Percentiles rank a stretch among this genome's conserved stretches.
phyloP scores from a whole-genome alignment of 2,329 filamentous ascomycete genomes.

The Metarhizium robertsii region DNA sequence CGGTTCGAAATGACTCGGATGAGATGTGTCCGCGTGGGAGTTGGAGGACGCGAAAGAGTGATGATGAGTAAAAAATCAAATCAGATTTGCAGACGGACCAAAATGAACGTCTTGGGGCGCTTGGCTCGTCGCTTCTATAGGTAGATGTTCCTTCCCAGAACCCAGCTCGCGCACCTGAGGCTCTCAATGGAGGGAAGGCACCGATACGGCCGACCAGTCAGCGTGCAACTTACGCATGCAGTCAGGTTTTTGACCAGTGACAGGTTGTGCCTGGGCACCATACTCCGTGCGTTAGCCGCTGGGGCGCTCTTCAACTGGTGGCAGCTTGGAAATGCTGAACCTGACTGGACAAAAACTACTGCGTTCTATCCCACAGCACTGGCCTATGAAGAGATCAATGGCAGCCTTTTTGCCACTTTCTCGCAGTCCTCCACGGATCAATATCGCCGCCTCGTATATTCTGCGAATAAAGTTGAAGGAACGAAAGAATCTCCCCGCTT shows the following conservation, averaged over 20 bases:
- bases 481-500: too few species aligned
- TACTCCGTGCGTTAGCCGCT: neutral
- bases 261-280: too few species aligned
- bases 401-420: too few species aligned
- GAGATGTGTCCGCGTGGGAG: too few species aligned
- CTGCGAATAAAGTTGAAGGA: too few species aligned
- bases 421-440: too few species aligned
- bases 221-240: too few species aligned
- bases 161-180: neutral
- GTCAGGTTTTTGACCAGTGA: too few species aligned
- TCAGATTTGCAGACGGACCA: neutral
- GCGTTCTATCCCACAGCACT: neutral
- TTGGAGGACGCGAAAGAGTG: too few species aligned
- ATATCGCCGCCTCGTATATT: too few species aligned
- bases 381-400: too few species aligned
- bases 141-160: neutral
- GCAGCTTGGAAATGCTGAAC: neutral
- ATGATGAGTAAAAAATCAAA: neutral
- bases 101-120: neutral
- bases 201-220: neutral
- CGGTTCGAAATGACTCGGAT: too few species aligned
- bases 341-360: neutral
- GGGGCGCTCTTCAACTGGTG: neutral
- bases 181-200: neutral
- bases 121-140: neutral